Conservation (phyloP, 2,329 filamentous ascomycete species). For the Sporothrix globosa region DNA sequence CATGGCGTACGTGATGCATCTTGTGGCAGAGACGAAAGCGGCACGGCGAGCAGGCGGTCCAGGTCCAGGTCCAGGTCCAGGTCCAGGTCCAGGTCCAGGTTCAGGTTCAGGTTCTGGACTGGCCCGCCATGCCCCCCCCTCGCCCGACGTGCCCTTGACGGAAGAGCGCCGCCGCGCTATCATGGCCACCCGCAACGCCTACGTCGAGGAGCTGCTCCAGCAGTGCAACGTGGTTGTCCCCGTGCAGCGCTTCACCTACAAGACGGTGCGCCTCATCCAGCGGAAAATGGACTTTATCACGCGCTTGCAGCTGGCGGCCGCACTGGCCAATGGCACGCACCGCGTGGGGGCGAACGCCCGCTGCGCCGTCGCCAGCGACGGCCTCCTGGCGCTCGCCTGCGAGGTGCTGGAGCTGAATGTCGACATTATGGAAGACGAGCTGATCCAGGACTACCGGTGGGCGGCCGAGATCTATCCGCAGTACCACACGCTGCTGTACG, state of each 20-base stretch:
- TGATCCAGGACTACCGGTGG: constrained; percentile 48
- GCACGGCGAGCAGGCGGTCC: not conserved
- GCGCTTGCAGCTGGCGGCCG: constrained; percentile 37
- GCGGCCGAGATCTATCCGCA: constrained; percentile 47
- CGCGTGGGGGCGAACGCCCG: not conserved
- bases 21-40: constrained; percentile 46
- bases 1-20: constrained; percentile 47
- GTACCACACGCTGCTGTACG: constrained; percentile 50
- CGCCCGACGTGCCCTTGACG: constrained; percentile 22
- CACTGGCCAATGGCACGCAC: not conserved
- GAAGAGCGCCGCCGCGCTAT: constrained; percentile 32
- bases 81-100: no score
- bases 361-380: constrained; percentile 33
- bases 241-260: constrained; percentile 38
- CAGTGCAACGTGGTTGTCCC: constrained; percentile 57
- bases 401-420: constrained; percentile 44
- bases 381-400: constrained; percentile 42
- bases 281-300: constrained; percentile 41
- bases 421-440: constrained; percentile 43
- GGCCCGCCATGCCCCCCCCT: not conserved
- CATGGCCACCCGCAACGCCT: constrained; percentile 42
- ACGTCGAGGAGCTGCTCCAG: constrained; percentile 53
- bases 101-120: not conserved
- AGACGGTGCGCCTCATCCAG: constrained; percentile 38
- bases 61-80: not conserved